A percentile compares a stretch with the other conserved stretches of the same genome.
These are phyloP conservation scores for Cenchrus purpureus DNA, from an alignment of 176 grass and related monocot genomes.

Conservation along the genomic window DNA sequence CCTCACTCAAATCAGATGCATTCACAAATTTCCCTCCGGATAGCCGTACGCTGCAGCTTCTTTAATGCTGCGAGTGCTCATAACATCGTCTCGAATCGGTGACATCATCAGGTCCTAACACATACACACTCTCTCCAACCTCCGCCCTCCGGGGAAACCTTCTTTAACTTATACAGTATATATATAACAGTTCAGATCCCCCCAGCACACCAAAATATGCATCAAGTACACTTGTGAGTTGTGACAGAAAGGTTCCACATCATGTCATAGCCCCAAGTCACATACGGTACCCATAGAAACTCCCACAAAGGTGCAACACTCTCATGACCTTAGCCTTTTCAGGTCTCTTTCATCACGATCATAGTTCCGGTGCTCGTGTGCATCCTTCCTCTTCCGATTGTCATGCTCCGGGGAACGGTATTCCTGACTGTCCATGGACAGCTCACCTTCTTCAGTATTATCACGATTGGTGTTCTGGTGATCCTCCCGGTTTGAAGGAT, in stretches of 20 bases:
- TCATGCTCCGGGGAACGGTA: slow-evolving; percentile 41
- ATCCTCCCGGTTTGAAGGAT: slow-evolving; percentile 38
- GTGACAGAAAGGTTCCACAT: slow-evolving; percentile 17
- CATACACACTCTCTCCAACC: background rate
- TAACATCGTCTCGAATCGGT: background rate
- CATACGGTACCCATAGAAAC: background rate
- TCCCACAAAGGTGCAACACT: background rate
- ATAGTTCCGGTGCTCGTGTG: slow-evolving; percentile 39
- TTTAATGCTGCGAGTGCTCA: background rate
- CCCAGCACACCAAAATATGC: slow-evolving; percentile 20
- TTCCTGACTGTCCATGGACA: slow-evolving; percentile 64
- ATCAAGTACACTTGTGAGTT: slow-evolving; percentile 4
- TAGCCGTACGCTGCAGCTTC: background rate
- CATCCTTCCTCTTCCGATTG: slow-evolving; percentile 55
- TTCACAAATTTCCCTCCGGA: background rate
- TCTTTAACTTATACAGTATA: background rate
- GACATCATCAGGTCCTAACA: background rate
- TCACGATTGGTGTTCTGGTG: slow-evolving; percentile 31
- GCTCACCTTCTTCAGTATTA: slow-evolving; percentile 64
- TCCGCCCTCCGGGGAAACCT: background rate
- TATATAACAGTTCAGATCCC: slow-evolving; percentile 22
- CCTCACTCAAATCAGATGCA: background rate
- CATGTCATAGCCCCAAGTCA: background rate
- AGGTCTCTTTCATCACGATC: slow-evolving; percentile 50
- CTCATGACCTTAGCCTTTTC: slow-evolving; percentile 54